These are phyloP conservation scores for Cryptococcus sp. DNA, from an alignment of 1,284 basidiomycete species.

Conservation along the genomic window DNA sequence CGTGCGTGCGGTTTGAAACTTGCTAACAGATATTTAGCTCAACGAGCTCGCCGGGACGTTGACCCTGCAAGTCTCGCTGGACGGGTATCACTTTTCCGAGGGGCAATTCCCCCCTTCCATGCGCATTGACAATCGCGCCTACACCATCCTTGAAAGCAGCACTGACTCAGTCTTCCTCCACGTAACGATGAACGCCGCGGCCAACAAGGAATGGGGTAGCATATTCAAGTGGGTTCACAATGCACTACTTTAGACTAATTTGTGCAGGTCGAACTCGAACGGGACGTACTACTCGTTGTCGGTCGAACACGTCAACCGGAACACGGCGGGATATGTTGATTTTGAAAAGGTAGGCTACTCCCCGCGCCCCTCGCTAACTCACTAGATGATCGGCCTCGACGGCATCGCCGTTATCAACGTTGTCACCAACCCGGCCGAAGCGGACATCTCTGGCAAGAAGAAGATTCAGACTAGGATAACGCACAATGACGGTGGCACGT, in stretches of 20 bases:
- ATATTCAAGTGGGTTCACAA: conserved; percentile 64
- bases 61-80: conserved; percentile 86
- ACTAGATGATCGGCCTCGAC: conserved; percentile 81
- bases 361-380: neutral
- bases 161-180: conserved; percentile 93
- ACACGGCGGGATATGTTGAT: conserved; percentile 84
- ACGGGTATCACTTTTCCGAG: conserved; percentile 79
- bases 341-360: conserved; percentile 74
- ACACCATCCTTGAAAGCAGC: conserved; percentile 91
- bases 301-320: conserved; percentile 84
- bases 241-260: neutral
- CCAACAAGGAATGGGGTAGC: conserved; percentile 79
- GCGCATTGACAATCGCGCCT: conserved; percentile 74
- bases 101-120: conserved; percentile 89
- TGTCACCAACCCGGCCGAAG: conserved; percentile 78
- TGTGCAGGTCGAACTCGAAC: conserved; percentile 83
- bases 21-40: conserved; percentile 59
- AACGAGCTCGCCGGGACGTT: conserved; percentile 64
- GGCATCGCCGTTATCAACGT: conserved; percentile 93
- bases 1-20: conserved; percentile 17
- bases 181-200: conserved; percentile 82
- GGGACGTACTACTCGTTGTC: conserved; percentile 94
- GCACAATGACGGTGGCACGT: conserved; percentile 94
- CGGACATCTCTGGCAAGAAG: conserved; percentile 72
- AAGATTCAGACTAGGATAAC: conserved; percentile 83